Percentiles rank a stretch among this genome's conserved stretches.
Evolutionary conservation across 257 asterid genomes (phyloP).

Genomic region (Solanum piurae): DNA sequence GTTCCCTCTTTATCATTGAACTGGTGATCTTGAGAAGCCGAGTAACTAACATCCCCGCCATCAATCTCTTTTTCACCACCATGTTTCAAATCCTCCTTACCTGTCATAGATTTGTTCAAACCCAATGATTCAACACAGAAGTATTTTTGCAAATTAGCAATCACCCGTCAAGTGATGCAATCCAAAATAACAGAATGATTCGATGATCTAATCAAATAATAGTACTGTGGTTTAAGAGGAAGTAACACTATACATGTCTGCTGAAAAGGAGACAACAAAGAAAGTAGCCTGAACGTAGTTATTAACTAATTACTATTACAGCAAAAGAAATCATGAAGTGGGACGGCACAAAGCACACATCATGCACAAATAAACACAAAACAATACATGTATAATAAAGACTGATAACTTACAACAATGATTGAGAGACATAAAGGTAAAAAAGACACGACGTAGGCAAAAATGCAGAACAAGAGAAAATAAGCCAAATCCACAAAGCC

Average conservation of each 20-base stretch:
- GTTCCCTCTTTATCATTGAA: constrained; percentile 17
- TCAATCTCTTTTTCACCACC: constrained; percentile 18
- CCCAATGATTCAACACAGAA: constrained; percentile 4
- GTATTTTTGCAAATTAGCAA: neutral
- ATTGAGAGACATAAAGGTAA: neutral
- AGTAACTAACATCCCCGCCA: constrained; percentile 13
- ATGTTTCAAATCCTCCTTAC: constrained; percentile 23
- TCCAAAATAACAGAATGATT: neutral
- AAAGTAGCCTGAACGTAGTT: neutral
- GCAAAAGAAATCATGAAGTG: neutral
- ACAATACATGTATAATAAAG: neutral
- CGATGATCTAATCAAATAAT: neutral
- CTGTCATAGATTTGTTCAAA: constrained; percentile 31
- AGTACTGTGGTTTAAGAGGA: neutral
- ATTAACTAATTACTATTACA: neutral
- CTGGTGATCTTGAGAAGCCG: constrained; percentile 12
- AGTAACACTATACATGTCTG: neutral
- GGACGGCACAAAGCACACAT: neutral
- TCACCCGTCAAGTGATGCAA: neutral
- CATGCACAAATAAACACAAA: neutral
- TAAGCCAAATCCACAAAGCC: constrained; percentile 20
- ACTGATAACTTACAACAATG: neutral
- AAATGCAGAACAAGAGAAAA: constrained; percentile 12
- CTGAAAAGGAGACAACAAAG: neutral
- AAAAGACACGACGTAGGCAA: neutral